Base-by-base conservation (phyloP, 495 filamentous ascomycete species). In the Aspergillus hancockii region DNA sequence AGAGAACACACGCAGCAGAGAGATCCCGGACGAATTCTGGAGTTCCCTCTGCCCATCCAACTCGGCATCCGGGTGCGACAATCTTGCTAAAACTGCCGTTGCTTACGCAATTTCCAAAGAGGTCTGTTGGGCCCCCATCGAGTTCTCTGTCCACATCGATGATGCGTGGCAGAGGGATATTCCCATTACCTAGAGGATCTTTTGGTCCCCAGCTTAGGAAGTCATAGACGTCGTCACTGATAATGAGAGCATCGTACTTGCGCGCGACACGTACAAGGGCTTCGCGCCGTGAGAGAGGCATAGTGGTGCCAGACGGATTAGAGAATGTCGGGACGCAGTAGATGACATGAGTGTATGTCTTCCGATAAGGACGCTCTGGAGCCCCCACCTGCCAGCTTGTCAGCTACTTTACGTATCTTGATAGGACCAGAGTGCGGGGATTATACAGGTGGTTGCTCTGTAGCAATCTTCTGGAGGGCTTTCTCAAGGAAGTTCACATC, bases 211-310 rank as follows among this genome's bases (percentile, higher is more conserved):
- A 90, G 49, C 81, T 80, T 0, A 92, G 74, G 54, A 90, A 85
- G 62, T 93, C 90, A 62, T 93, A 92, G 3, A 91, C 88, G 72
- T 92, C 89, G 70, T 92, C 89, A 43, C 74, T 76, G 18, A 92
- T 76, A 32, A 91, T 67, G 0, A 92, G 71, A 8, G 88, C 88
- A 61, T 92, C 82, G 67, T 79, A 77, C 38, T 82, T 71, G 7
- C 88, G 75, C 4, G 89, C 89, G 5, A 90, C 53, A 25, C 69
- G 58, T 9, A 92, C 77, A 1, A 92, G 75, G 1, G 61, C 68
- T 38, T 79, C 61, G 0, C 89, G 75, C 8, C 82, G 75, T 8
- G 68, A 55, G 5, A 84, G 65, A 0, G 81, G 71, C 80, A 86
- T 85, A 0, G 83, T 90, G 34, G 78, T 83, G 0, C 82, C 85